phyloP scores from a whole-genome alignment of 495 filamentous ascomycete genomes.

The Cryomyces minteri region DNA sequence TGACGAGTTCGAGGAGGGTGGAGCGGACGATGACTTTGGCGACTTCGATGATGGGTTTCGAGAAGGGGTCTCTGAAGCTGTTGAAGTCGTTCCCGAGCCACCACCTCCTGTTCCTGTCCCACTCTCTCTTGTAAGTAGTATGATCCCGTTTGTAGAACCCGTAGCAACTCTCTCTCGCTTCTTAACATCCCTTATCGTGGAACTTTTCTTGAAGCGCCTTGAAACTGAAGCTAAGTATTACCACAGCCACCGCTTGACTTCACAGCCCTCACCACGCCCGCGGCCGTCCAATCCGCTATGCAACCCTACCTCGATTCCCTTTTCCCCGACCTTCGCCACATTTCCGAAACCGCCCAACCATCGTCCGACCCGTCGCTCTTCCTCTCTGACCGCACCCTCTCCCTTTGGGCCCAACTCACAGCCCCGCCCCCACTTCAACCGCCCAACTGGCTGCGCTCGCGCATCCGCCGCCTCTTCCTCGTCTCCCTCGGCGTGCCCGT shows the following conservation, averaged over 20 bases:
- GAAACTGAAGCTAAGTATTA: no score
- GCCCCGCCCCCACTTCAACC: constrained; percentile 89
- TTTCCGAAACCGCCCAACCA: constrained; percentile 23
- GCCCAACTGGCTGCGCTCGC: constrained; percentile 93
- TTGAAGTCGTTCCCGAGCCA: constrained; percentile 20
- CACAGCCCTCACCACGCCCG: constrained; percentile 23
- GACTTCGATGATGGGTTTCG: constrained; percentile 85
- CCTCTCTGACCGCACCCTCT: constrained; percentile 52
- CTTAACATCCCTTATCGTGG: no score
- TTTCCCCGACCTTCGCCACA: constrained; percentile 35
- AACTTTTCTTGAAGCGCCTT: no score
- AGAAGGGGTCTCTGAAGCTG: constrained; percentile 30
- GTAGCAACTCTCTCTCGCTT: no score
- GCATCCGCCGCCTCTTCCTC: constrained; percentile 88
- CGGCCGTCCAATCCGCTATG: constrained; percentile 31
- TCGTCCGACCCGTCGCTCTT: constrained; percentile 35
- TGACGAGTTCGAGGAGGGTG: constrained; percentile 86
- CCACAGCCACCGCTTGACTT: constrained; percentile 55
- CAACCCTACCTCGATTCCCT: constrained; percentile 33
- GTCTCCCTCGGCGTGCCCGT: constrained; percentile 92
- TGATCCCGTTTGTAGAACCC: not conserved
- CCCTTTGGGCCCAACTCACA: constrained; percentile 91
- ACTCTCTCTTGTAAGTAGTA: constrained; percentile 17
- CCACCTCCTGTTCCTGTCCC: constrained; percentile 19
- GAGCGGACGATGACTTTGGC: constrained; percentile 57